These are phyloP conservation scores for Neospermospora avenae DNA, from an alignment of 2,329 filamentous ascomycete species.

Conservation along the genomic window DNA sequence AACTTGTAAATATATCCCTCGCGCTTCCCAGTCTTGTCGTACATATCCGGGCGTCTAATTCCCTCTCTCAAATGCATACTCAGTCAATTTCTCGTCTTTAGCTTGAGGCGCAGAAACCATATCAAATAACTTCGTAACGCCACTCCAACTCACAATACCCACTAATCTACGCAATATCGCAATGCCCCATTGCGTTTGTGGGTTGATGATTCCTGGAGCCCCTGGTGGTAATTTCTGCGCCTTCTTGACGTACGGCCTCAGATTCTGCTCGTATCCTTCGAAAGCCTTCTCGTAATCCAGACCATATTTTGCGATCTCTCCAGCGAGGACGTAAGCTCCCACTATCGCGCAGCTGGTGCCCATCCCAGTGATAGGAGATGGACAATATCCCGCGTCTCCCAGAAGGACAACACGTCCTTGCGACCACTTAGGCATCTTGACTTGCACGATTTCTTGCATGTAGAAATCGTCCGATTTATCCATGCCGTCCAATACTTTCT, in stretches of 20 bases:
- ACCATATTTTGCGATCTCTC: conserved; percentile 40
- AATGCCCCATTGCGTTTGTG: conserved; percentile 18
- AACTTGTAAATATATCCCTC: too few relatives aligned
- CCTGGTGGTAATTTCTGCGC: conserved; percentile 37
- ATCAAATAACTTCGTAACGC: conserved; percentile 8
- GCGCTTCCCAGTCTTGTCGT: too few relatives aligned
- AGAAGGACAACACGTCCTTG: conserved; percentile 47
- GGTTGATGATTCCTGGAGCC: conserved; percentile 16
- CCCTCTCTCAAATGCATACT: conserved; percentile 4
- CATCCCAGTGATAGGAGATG: conserved; percentile 47
- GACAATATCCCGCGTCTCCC: conserved; percentile 57
- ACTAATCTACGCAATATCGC: conserved; percentile 9
- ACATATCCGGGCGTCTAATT: neutral
- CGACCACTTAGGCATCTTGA: conserved; percentile 43
- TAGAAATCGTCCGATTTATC: conserved; percentile 43
- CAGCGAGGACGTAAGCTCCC: conserved; percentile 54
- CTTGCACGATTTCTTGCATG: conserved; percentile 41
- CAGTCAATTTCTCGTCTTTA: conserved; percentile 5
- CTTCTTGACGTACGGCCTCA: conserved; percentile 44
- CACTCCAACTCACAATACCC: conserved; percentile 8
- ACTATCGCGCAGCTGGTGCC: conserved; percentile 48
- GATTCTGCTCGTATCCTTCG: conserved; percentile 41
- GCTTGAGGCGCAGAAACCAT: conserved; percentile 6
- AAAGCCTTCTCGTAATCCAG: conserved; percentile 38
- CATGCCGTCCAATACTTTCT: conserved; percentile 43